These are phyloP conservation scores for Naganishia sp. DNA, from an alignment of 1,284 basidiomycete genomes.

Conservation along the genomic window DNA sequence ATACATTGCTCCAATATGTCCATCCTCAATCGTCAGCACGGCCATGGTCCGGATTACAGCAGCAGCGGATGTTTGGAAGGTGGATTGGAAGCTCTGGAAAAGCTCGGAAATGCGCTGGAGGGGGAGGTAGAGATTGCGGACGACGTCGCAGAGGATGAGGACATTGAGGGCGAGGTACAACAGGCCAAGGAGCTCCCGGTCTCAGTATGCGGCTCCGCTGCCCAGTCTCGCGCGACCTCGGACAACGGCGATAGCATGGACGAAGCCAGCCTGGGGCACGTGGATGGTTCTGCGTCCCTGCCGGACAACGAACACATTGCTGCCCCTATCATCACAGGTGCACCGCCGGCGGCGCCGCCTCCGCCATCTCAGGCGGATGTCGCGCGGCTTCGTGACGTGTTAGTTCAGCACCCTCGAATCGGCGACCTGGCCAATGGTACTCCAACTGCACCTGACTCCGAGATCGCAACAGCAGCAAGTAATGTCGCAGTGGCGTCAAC, in stretches of 20 bases:
- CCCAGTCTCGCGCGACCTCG: constrained; percentile 55
- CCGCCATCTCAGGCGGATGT: constrained; percentile 45
- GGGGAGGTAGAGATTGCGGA: constrained; percentile 49
- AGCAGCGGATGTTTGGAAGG: constrained; percentile 75
- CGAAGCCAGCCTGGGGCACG: constrained; percentile 71
- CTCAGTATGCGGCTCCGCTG: constrained; percentile 50
- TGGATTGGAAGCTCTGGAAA: constrained; percentile 75
- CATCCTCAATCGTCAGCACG: constrained; percentile 76
- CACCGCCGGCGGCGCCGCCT: constrained; percentile 37
- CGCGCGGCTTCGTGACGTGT: constrained; percentile 45
- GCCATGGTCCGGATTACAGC: constrained; percentile 73
- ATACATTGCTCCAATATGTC: constrained; percentile 99
- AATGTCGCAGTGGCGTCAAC: constrained; percentile 32
- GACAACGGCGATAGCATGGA: constrained; percentile 73
- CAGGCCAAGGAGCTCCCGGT: constrained; percentile 72
- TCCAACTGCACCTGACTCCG: constrained; percentile 37
- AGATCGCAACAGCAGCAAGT: constrained; percentile 16
- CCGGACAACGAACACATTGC: constrained; percentile 38
- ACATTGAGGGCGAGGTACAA: constrained; percentile 63
- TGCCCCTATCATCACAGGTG: constrained; percentile 16
- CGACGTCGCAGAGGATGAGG: constrained; percentile 61
- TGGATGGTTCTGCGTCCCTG: constrained; percentile 42
- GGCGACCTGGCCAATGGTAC: constrained; percentile 34
- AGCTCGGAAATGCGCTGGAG: constrained; percentile 75
- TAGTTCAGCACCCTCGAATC: constrained; percentile 37